phyloP scores from a whole-genome alignment of 768 basidiomycete genomes.

The Neoboletus magnificus region DNA sequence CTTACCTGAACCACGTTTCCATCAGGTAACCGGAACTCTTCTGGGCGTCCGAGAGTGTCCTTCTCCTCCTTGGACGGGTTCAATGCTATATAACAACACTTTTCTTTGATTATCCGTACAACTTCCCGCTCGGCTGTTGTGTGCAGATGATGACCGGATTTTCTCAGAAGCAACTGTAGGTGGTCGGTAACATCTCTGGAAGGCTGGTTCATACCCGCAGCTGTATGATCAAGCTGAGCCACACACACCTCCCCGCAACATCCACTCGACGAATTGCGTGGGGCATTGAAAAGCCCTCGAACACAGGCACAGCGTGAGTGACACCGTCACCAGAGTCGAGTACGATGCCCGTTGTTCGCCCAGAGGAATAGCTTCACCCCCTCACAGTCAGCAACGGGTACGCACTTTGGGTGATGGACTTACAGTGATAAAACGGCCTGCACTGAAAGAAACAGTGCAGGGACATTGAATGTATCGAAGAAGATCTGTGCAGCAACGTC shows the following conservation, averaged over 20 bases:
- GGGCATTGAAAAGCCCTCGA: conserved; percentile 99
- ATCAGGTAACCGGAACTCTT: conserved; percentile 92
- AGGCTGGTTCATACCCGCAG: background rate
- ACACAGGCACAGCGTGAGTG: conserved; percentile 97
- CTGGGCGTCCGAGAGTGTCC: conserved; percentile 68
- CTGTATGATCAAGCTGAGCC: background rate
- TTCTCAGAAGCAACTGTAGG: conserved; percentile 89
- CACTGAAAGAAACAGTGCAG: conserved; percentile 93
- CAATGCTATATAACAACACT: conserved; percentile 91
- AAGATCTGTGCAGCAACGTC: conserved; percentile 98
- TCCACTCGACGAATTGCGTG: conserved; percentile 96
- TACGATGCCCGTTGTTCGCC: conserved; percentile 98
- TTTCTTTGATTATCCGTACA: conserved; percentile 97
- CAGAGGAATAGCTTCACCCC: conserved; percentile 84
- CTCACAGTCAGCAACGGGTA: conserved; percentile 8
- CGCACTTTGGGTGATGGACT: conserved; percentile 31
- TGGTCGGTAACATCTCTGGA: conserved; percentile 93
- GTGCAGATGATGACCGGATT: conserved; percentile 91
- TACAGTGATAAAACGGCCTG: conserved; percentile 96
- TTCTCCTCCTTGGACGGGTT: conserved; percentile 97
- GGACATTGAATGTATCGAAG: conserved; percentile 99
- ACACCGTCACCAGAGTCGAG: conserved; percentile 99
- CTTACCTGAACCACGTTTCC: conserved; percentile 88
- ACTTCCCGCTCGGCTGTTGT: conserved; percentile 98
- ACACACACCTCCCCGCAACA: conserved; percentile 82